Evolutionary conservation across 768 basidiomycete genomes (phyloP).

Genomic region (Pleurotus eryngii): DNA sequence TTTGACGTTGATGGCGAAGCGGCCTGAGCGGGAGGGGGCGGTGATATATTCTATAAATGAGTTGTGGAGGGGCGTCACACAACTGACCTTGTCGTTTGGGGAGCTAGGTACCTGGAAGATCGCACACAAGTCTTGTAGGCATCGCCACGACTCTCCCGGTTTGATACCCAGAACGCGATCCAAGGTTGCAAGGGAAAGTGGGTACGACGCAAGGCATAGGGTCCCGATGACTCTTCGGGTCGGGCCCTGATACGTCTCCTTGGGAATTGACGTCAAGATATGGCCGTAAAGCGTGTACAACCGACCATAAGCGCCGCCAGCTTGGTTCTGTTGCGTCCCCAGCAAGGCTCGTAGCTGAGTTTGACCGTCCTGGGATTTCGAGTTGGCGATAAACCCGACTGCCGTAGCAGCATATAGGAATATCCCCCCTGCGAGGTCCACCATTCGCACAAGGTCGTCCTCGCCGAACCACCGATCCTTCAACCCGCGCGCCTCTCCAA

Average conservation of each 20-base stretch:
- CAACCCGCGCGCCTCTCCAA: not conserved
- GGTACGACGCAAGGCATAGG: not conserved
- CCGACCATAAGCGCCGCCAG: conserved; percentile 2
- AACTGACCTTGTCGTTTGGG: not conserved
- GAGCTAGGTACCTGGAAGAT: not conserved
- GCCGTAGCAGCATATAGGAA: conserved; percentile 7
- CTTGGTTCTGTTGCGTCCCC: not conserved
- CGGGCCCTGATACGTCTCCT: not conserved
- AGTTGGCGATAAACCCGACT: conserved; percentile 1
- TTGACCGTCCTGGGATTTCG: not conserved
- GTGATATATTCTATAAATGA: conserved; percentile 1
- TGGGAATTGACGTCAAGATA: conserved; percentile 3
- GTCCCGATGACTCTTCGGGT: conserved; percentile 9
- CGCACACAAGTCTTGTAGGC: conserved; percentile 1
- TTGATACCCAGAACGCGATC: not conserved
- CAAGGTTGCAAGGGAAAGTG: not conserved
- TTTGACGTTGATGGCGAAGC: conserved; percentile 1
- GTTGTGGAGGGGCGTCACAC: not conserved
- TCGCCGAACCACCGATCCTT: conserved; percentile 6
- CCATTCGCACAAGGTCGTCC: not conserved
- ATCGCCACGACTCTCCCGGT: not conserved
- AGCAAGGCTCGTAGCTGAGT: conserved; percentile 3
- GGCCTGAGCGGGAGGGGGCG: not conserved
- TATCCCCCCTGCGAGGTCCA: not conserved
- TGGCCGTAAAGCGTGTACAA: conserved; percentile 13